Evolutionary conservation across 306 rosid species (phyloP), one percentile per base, ranked within the genome.

Genomic region (Acacia acuminata): DNA sequence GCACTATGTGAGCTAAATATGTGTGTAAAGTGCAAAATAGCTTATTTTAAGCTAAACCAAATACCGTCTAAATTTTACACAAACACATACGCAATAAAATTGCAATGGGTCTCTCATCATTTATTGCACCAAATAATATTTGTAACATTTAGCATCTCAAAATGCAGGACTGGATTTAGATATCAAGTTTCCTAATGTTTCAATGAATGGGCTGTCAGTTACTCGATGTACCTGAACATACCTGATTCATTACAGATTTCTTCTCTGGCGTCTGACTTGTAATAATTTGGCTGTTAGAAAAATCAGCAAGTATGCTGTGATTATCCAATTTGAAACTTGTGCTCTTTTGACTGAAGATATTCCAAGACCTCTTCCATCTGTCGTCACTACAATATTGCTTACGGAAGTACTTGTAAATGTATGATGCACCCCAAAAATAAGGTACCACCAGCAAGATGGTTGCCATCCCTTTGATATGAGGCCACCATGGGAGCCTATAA

Each of bases 401-500:
- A 69, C 77, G 81, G 17, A 88, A 77, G 77, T 79, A 82, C 63
- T 77, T 66, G 80, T 88, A 92, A 73, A 81, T 44, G 77, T 58
- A 88, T 42, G 84, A 79, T 10, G 91, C 92, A 77, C 83, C 90
- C 22, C 87, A 79, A 79, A 88, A 84, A 80, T 81, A 88, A 25
- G 90, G 93, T 77, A 87, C 51, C 76, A 85, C 86, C 78, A 90
- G 74, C 14, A 92, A 45, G 81, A 92, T 25, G 16, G 91, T 90
- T 60, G 81, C 81, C 14, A 81, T 58, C 63, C 91, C 90, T 84
- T 87, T 92, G 44, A 80, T 66, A 73, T 88, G 83, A 77, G 91
- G 82, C 96, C 93, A 90, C 71, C 89, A 83, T 5, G 89, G 88
- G 65, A 81, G 80, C 89, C 96, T 92, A 92, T 51, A 84, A 85